These are phyloP conservation scores for Phlyctochytrium arcticum DNA, from an alignment of 192 early-diverging fungal genomes.

Conservation along the genomic window DNA sequence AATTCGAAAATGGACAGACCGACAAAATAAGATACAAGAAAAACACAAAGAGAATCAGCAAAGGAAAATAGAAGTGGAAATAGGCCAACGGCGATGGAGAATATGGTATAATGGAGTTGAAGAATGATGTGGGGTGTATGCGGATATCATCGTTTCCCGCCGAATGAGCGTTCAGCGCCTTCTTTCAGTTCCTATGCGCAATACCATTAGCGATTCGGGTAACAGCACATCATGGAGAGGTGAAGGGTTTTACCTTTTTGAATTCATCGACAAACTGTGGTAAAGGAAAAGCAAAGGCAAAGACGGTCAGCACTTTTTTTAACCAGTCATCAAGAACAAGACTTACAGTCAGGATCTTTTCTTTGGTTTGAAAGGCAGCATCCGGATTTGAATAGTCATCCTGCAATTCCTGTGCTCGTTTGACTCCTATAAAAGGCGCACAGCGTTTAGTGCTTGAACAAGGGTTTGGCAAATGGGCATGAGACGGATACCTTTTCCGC, in stretches of 20 bases:
- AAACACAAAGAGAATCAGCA: too few species aligned
- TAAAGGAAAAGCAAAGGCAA: background rate
- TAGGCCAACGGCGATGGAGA: too few species aligned
- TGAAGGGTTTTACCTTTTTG: background rate
- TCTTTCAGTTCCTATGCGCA: background rate
- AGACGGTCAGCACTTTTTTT: background rate
- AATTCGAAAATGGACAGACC: too few species aligned
- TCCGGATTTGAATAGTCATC: conserved; percentile 14
- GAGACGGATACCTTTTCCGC: conserved; percentile 17
- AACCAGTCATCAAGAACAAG: background rate
- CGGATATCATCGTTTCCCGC: background rate
- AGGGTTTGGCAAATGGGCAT: background rate
- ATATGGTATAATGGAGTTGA: too few species aligned
- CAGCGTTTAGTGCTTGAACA: background rate
- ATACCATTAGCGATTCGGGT: background rate
- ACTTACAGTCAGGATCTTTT: conserved; percentile 14
- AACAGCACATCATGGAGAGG: background rate
- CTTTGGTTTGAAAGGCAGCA: conserved; percentile 8
- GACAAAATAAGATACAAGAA: too few species aligned
- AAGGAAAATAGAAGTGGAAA: too few species aligned
- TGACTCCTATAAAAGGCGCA: background rate
- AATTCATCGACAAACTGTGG: conserved; percentile 21
- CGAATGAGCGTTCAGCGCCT: background rate
- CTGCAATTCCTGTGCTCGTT: conserved; percentile 4
- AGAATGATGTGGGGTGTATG: too few species aligned